Evolutionary conservation across 768 basidiomycete species (phyloP), one percentile per base, ranked within the genome.

Genomic region (Suillus fuscotomentosus): DNA sequence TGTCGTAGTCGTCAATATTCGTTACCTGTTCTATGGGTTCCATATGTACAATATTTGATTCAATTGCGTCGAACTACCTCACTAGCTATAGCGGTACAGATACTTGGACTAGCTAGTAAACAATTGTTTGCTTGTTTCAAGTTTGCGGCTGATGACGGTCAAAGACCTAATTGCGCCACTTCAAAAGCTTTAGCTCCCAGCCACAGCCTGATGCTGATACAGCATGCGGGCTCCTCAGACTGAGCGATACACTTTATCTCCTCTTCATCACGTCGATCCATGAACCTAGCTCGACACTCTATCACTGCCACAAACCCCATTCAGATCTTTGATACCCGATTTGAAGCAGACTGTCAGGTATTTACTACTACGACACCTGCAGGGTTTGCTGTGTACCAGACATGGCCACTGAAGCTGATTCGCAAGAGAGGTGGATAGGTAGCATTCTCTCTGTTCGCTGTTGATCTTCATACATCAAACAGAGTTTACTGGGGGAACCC

Each of bases 271-370:
- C 63, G 39, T 68, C 53, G 63, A 69, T 78, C 79, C 79, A 95
- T 95, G 92, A 93, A 95, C 82, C 82, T 94, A 72, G 92, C 88
- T 70, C 87, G 93, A 71, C 90, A 92, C 75, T 88, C 89, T 43
- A 93, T 95, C 79, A 86, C 89, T 66, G 79, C 92, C 27, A 89
- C 91, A 45, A 82, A 79, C 64, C 92, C 92, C 3, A 82, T 92
- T 62, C 86, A 88, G 70, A 85, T 95, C 70, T 82, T 89, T 65
- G 88, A 94, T 78, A 87, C 88, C 64, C 85, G 85, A 66, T 92
- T 95, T 70, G 92, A 94, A 70, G 77, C 88, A n/a, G 90, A 91
- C 69, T 88, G 84, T 70, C 81, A 83, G 68, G 90, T 94, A 75
- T 95, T 95, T 78, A 91, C 94, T 0, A 81, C 86, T 22, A 83